phyloP scores from a whole-genome alignment of 2,329 filamentous ascomycete genomes.

The Paraphaeosphaeria minitans region DNA sequence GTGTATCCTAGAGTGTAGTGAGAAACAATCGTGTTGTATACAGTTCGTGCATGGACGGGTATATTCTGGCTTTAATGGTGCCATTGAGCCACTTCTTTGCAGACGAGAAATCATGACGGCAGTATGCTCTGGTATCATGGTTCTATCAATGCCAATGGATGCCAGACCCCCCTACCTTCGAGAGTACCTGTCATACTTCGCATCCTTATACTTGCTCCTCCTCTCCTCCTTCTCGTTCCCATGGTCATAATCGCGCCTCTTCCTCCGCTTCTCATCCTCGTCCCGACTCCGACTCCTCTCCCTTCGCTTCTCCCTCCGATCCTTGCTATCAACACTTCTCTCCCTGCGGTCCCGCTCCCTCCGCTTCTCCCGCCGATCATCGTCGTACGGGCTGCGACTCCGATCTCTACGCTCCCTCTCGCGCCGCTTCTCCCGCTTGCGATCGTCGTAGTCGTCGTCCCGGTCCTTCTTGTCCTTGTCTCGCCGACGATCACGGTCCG shows the following conservation, averaged over 20 bases:
- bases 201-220: constrained; percentile 21
- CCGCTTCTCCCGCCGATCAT: constrained; percentile 16
- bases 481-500: constrained; percentile 2
- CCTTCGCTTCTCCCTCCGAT: constrained; percentile 10
- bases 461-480: constrained; percentile 12
- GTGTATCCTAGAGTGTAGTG: neutral
- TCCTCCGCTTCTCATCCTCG: constrained; percentile 30
- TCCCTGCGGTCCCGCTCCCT: constrained; percentile 26
- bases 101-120: too few species aligned
- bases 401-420: constrained; percentile 4
- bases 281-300: constrained; percentile 20
- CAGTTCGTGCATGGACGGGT: too few species aligned
- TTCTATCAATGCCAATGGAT: too few species aligned
- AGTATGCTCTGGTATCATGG: too few species aligned
- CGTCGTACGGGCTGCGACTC: constrained; percentile 8
- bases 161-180: neutral
- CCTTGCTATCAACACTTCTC: constrained; percentile 18
- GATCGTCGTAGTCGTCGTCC: constrained; percentile 12
- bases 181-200: neutral
- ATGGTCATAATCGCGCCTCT: constrained; percentile 27
- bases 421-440: constrained; percentile 10
- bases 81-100: too few species aligned
- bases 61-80: too few species aligned
- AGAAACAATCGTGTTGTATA: neutral
- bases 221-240: constrained; percentile 28